Evolutionary conservation across 768 basidiomycete species (phyloP).

Genomic region (Suillus paluster): DNA sequence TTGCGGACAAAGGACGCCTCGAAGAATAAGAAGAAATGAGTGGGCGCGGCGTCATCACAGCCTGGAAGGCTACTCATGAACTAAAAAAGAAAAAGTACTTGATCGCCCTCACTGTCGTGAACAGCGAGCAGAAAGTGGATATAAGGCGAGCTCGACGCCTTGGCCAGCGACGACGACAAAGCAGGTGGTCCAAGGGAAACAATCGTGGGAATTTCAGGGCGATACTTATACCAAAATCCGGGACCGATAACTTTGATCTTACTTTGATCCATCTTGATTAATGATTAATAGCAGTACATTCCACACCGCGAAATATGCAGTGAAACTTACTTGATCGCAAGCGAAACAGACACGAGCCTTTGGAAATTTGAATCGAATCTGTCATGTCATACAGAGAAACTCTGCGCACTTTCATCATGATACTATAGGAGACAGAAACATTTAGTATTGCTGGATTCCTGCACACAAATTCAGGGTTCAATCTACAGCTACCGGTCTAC

Average conservation of each 20-base stretch:
- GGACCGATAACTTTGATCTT: background rate
- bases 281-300: too few species aligned
- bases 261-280: background rate
- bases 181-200: slow-evolving; percentile 18
- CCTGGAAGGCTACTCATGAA: slow-evolving; percentile 32
- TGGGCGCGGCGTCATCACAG: slow-evolving; percentile 57
- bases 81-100: slow-evolving; percentile 17
- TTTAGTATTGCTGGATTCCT: too few species aligned
- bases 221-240: slow-evolving; percentile 18
- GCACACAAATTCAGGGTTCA: too few species aligned
- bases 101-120: slow-evolving; percentile 20
- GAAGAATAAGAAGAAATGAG: slow-evolving; percentile 39
- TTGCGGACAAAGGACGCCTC: slow-evolving; percentile 64
- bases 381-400: too few species aligned
- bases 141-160: slow-evolving; percentile 26
- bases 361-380: too few species aligned
- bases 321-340: too few species aligned
- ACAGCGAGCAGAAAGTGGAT: slow-evolving; percentile 28
- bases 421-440: too few species aligned
- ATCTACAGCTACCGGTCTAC: too few species aligned
- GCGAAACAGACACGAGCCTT: too few species aligned
- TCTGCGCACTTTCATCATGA: too few species aligned
- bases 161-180: slow-evolving; percentile 12
- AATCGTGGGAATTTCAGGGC: slow-evolving; percentile 31
- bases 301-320: too few species aligned